Evolutionary conservation across 441 rosid species (phyloP).

Genomic region (Populus hybrid): DNA sequence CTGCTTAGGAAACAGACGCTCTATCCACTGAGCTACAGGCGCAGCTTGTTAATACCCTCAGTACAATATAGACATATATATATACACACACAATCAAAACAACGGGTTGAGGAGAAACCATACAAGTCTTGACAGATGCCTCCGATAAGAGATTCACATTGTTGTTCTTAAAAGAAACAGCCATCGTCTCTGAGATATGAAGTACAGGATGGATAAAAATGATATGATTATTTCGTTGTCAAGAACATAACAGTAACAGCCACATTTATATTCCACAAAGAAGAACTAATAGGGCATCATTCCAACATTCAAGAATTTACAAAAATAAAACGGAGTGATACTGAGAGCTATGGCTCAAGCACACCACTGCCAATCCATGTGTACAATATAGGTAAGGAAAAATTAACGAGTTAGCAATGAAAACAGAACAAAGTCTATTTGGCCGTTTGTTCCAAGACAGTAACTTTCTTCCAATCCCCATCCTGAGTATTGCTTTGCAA

Average conservation of each 20-base stretch:
- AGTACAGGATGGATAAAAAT: background rate
- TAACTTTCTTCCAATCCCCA: slow-evolving; percentile 25
- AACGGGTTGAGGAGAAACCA: too few relatives aligned
- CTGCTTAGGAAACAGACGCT: slow-evolving; percentile 95
- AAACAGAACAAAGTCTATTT: slow-evolving; percentile 21
- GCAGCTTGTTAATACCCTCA: slow-evolving; percentile 4
- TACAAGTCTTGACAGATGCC: too few relatives aligned
- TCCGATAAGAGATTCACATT: too few relatives aligned
- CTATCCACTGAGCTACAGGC: slow-evolving; percentile 94
- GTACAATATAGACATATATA: background rate
- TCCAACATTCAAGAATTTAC: background rate
- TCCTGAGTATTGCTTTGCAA: slow-evolving; percentile 31
- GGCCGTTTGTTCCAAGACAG: slow-evolving; percentile 32
- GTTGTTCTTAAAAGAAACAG: background rate
- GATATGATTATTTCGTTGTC: background rate
- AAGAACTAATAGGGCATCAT: background rate
- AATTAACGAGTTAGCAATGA: background rate
- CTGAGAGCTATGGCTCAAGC: background rate
- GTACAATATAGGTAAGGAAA: background rate
- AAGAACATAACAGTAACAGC: background rate
- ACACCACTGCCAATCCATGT: background rate
- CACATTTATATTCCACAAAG: background rate
- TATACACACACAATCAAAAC: too few relatives aligned
- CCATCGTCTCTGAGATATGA: background rate
- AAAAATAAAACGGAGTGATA: background rate